A percentile compares a stretch with the other conserved stretches of the same genome.
These are phyloP conservation scores for Colletotrichum incanum DNA, from an alignment of 2,329 filamentous ascomycete genomes.

Conservation along the genomic window DNA sequence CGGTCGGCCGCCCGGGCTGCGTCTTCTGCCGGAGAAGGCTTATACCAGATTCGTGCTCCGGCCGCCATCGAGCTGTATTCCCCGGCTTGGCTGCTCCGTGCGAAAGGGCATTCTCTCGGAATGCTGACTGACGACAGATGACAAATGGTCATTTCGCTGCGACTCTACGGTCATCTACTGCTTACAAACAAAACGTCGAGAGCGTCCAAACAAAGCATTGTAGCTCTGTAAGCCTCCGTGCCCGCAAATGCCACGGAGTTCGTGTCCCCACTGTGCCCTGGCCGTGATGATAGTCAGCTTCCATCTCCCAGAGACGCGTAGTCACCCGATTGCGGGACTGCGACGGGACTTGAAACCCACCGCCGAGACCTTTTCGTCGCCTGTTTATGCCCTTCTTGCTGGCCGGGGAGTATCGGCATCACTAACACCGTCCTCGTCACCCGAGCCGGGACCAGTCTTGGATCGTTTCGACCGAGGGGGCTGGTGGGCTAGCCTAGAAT, in stretches of 20 bases:
- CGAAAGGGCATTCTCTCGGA: not conserved
- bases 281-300: not conserved
- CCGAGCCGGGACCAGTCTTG: not conserved
- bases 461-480: not conserved
- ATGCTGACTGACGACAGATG: not conserved
- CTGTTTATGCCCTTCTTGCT: not conserved
- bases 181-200: no score
- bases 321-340: not conserved
- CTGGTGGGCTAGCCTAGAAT: not conserved
- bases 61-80: not conserved
- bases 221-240: no score
- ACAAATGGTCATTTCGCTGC: not conserved
- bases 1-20: not conserved
- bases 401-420: conserved; percentile 5
- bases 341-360: not conserved
- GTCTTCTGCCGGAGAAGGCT: not conserved
- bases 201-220: not conserved
- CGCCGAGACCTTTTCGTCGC: not conserved
- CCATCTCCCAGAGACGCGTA: not conserved
- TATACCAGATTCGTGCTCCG: not conserved
- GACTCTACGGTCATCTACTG: not conserved
- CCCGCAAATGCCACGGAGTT: not conserved
- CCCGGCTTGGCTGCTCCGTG: not conserved
- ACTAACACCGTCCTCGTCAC: not conserved
- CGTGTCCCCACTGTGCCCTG: not conserved